Percentiles rank a stretch among this genome's conserved stretches.
Evolutionary conservation across 495 filamentous ascomycete genomes (phyloP).

Genomic region (Ramalina intermedia): DNA sequence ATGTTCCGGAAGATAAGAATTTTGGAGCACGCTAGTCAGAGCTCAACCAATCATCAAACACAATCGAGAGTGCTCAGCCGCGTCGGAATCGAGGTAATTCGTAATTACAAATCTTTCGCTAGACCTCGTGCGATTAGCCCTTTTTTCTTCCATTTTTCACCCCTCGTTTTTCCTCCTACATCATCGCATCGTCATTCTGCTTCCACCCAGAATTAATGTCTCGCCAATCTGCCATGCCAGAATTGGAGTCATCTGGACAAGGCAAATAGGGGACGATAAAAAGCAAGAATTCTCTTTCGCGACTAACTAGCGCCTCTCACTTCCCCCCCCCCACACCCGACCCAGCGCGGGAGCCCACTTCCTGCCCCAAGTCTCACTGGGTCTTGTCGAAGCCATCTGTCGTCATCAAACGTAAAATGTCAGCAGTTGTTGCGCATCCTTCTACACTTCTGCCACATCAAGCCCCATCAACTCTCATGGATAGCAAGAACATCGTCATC

Average conservation of each 20-base stretch:
- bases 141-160: background rate
- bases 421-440: constrained; percentile 32
- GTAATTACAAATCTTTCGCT: no score
- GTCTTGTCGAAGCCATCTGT: background rate
- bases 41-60: no score
- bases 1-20: no score
- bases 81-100: no score
- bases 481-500: constrained; percentile 33
- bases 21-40: no score
- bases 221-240: background rate
- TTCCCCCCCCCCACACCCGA: background rate
- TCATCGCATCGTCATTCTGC: constrained; percentile 3
- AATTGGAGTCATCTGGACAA: no score
- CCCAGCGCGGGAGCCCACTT: background rate
- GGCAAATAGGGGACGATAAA: no score
- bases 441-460: constrained; percentile 19
- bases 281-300: background rate
- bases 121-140: no score
- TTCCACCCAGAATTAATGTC: background rate
- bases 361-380: background rate
- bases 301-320: background rate
- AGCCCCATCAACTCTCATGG: constrained; percentile 29
- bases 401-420: constrained; percentile 21
- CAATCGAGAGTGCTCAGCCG: no score
- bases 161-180: constrained; percentile 2